These are phyloP conservation scores for Trapa incisa DNA, from an alignment of 345 rosid species.

Conservation along the genomic window DNA sequence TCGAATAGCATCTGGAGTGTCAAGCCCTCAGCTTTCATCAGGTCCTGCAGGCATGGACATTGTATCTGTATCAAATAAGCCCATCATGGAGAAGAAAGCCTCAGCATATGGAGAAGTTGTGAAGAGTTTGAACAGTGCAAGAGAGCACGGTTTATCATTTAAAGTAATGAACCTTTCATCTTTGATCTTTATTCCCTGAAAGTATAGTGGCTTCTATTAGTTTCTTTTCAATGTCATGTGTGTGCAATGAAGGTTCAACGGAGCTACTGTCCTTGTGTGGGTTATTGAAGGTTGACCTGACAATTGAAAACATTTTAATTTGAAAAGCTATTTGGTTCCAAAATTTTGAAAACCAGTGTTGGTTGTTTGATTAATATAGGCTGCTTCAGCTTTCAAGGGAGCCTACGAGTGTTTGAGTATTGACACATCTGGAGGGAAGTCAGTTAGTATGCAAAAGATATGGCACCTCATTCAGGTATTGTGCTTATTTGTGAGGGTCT, in stretches of 20 bases:
- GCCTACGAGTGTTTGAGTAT: slow-evolving; percentile 67
- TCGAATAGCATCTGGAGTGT: slow-evolving; percentile 42
- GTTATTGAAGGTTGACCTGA: not conserved
- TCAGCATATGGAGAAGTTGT: slow-evolving; percentile 71
- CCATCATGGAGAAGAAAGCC: slow-evolving; percentile 63
- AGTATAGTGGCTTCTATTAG: not conserved
- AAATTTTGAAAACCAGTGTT: not conserved
- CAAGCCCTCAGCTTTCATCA: slow-evolving; percentile 51
- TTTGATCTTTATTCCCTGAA: not conserved
- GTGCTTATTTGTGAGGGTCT: not conserved
- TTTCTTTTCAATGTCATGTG: not conserved
- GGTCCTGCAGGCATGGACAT: slow-evolving; percentile 42
- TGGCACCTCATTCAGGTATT: slow-evolving; percentile 94
- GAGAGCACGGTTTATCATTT: slow-evolving; percentile 67
- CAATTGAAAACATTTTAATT: not conserved
- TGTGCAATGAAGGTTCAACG: too few species aligned
- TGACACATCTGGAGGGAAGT: slow-evolving; percentile 71
- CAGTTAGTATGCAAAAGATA: slow-evolving; percentile 86
- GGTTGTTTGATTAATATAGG: slow-evolving; percentile 27
- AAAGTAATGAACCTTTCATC: slow-evolving; percentile 31
- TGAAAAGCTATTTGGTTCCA: not conserved
- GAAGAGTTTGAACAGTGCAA: slow-evolving; percentile 63
- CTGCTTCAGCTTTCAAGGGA: slow-evolving; percentile 66
- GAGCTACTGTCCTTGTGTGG: not conserved
- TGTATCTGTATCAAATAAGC: slow-evolving; percentile 51